These are phyloP conservation scores for Colletotrichum horii DNA, from an alignment of 2,329 filamentous ascomycete genomes.

Conservation along the genomic window DNA sequence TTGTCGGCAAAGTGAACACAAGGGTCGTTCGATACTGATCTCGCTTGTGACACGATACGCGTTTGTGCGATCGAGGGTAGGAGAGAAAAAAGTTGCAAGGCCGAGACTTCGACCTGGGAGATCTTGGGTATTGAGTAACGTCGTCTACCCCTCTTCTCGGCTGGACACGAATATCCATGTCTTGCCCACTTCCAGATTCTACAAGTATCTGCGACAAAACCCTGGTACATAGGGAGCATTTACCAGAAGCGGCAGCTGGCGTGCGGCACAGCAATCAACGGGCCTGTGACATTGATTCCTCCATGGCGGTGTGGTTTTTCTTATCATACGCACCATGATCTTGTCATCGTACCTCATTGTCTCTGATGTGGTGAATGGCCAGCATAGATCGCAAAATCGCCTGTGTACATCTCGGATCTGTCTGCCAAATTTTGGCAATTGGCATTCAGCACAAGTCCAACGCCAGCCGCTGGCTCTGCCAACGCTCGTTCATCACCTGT, in stretches of 20 bases:
- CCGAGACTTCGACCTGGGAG: neutral
- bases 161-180: neutral
- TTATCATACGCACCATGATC: neutral
- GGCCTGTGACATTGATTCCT: neutral
- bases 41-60: neutral
- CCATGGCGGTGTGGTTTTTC: neutral
- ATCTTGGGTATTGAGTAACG: neutral
- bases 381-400: neutral
- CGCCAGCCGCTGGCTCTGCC: neutral
- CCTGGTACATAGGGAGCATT: neutral
- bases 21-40: neutral
- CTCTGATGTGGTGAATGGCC: neutral
- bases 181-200: neutral
- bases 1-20: neutral
- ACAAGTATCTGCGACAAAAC: neutral
- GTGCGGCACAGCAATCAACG: neutral
- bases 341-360: neutral
- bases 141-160: neutral
- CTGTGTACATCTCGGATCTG: neutral
- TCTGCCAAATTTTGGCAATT: neutral
- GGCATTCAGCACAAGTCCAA: neutral
- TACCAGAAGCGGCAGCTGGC: neutral
- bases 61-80: neutral
- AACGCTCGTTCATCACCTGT: neutral
- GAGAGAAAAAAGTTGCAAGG: neutral